phyloP scores from a whole-genome alignment of 116 monocot genomes.

The Phalaenopsis hybrid region DNA sequence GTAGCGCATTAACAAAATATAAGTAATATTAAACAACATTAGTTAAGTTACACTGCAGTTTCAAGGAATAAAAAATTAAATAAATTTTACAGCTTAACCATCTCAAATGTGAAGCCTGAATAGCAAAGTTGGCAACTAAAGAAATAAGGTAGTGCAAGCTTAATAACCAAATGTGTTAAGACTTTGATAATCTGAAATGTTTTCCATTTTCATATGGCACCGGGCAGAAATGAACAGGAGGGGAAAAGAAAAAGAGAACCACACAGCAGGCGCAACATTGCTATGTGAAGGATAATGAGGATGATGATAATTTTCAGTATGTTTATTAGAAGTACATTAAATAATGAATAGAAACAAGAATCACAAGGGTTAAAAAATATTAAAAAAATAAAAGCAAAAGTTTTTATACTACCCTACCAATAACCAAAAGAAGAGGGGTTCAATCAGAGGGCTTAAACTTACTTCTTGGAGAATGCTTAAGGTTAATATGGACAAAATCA shows the following conservation, averaged over 20 bases:
- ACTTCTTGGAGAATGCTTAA: conserved; percentile 68
- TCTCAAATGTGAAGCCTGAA: no score
- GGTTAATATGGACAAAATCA: conserved; percentile 70
- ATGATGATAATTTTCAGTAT: not conserved
- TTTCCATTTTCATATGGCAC: not conserved
- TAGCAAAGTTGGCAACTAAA: no score
- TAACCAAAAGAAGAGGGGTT: not conserved
- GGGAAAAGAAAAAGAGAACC: not conserved
- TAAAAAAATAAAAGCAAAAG: not conserved
- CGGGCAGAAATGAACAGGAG: not conserved
- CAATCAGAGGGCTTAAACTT: conserved; percentile 15
- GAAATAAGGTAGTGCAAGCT: no score
- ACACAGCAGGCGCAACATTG: not conserved
- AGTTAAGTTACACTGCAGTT: no score
- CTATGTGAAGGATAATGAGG: not conserved
- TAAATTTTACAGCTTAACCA: no score
- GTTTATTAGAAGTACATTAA: not conserved
- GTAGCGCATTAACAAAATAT: no score
- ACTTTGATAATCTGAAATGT: not conserved
- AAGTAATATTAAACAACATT: no score
- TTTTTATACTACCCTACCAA: not conserved
- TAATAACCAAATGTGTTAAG: not conserved
- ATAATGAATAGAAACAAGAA: not conserved
- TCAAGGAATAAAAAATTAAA: no score
- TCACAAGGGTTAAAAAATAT: not conserved